phyloP scores from a whole-genome alignment of 371 early-diverging fungal species.

The Rhizopus stolonifer region DNA sequence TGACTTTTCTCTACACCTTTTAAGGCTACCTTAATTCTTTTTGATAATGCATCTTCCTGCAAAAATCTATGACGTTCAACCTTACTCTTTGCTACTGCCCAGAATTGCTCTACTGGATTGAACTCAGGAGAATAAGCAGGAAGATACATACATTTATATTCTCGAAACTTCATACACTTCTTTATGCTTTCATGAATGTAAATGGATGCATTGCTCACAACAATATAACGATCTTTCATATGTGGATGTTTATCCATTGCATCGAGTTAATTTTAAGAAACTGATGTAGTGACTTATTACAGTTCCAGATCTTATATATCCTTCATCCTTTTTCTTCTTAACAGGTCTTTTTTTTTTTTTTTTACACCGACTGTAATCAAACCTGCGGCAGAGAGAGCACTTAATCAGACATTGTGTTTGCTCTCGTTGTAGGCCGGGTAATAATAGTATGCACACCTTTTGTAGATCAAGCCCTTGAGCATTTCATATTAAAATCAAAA shows the following conservation, averaged over 20 bases:
- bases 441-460: slow-evolving; percentile 12
- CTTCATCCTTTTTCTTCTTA: too few species aligned
- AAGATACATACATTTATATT: slow-evolving; percentile 21
- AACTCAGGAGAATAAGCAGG: slow-evolving; percentile 14
- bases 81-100: slow-evolving; percentile 17
- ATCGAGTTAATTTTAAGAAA: too few species aligned
- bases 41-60: slow-evolving; percentile 12
- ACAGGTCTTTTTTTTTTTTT: too few species aligned
- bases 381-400: slow-evolving; percentile 14
- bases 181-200: slow-evolving; percentile 14
- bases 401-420: slow-evolving; percentile 16
- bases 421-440: slow-evolving; percentile 17
- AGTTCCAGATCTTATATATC: too few species aligned
- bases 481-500: slow-evolving; percentile 22
- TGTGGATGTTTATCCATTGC: too few species aligned
- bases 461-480: slow-evolving; percentile 21
- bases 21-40: slow-evolving; percentile 8
- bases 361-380: too few species aligned
- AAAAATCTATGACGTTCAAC: slow-evolving; percentile 17
- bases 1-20: slow-evolving; percentile 7
- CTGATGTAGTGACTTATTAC: too few species aligned
- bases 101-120: slow-evolving; percentile 19
- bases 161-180: slow-evolving; percentile 13
- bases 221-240: too few species aligned
- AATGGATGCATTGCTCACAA: too few species aligned